Evolutionary conservation across 78 protist species (phyloP).

Genomic region (Tieghemostelium lacteum): DNA sequence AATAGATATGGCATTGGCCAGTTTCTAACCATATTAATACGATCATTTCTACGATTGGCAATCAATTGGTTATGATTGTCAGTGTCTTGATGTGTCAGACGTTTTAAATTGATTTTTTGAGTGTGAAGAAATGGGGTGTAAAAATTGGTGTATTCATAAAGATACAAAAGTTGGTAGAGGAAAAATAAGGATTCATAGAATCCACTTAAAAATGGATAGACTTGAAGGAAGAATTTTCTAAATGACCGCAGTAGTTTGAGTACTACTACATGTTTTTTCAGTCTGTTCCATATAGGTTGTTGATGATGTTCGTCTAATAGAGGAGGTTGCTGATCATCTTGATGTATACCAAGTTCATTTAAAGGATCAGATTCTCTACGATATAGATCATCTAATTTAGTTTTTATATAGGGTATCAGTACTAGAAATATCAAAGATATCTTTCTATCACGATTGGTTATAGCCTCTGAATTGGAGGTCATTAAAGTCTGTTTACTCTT

Average conservation of each 20-base stretch:
- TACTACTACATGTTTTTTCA: background rate
- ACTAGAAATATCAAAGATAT: constrained; percentile 41
- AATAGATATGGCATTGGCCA: constrained; percentile 44
- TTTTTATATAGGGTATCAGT: constrained; percentile 65
- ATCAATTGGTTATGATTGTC: constrained; percentile 33
- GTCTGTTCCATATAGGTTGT: background rate
- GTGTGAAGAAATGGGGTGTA: constrained; percentile 78
- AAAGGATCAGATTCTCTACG: constrained; percentile 70
- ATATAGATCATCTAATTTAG: constrained; percentile 69
- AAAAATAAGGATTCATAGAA: constrained; percentile 67
- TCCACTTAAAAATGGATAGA: constrained; percentile 70
- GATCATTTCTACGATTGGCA: constrained; percentile 33
- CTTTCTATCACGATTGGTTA: constrained; percentile 12
- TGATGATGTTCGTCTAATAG: background rate
- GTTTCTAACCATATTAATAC: constrained; percentile 53
- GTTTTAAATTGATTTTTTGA: constrained; percentile 61
- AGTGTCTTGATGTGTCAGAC: constrained; percentile 72
- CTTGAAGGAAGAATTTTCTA: constrained; percentile 32
- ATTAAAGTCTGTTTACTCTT: background rate
- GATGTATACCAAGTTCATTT: constrained; percentile 21
- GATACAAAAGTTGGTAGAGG: constrained; percentile 68
- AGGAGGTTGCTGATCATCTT: background rate
- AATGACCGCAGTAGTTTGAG: background rate
- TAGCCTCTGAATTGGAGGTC: background rate
- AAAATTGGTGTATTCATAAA: constrained; percentile 59